These are phyloP conservation scores for Potentilla sterilis DNA, from an alignment of 306 rosid species.

Conservation along the genomic window DNA sequence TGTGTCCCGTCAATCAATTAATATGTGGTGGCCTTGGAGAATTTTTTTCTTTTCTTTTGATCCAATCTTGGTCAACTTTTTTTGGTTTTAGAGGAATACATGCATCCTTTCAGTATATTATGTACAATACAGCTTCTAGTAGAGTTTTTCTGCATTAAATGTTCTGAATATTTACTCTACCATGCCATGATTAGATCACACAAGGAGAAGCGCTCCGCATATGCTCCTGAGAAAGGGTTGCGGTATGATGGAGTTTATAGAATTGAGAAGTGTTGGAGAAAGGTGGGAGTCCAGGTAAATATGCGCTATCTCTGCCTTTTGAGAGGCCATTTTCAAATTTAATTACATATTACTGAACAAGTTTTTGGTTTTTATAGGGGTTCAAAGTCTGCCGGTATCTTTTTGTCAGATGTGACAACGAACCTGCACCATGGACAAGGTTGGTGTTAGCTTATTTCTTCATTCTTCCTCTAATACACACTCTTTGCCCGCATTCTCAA, in stretches of 20 bases:
- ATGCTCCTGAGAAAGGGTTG: conserved; percentile 68
- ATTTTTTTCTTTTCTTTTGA: no score
- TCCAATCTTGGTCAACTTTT: neutral
- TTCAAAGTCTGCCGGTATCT: conserved; percentile 63
- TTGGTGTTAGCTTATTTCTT: conserved; percentile 17
- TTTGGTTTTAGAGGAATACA: neutral
- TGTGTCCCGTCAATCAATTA: neutral
- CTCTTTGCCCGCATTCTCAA: no score
- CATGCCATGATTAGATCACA: conserved; percentile 44
- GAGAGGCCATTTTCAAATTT: neutral
- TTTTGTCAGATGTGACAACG: conserved; percentile 77
- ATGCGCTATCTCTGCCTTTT: neutral
- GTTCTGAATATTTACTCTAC: neutral
- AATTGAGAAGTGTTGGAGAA: conserved; percentile 88
- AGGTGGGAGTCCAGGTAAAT: conserved; percentile 66
- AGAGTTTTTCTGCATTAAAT: neutral
- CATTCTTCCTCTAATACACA: neutral
- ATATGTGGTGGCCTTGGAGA: neutral
- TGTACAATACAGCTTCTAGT: neutral
- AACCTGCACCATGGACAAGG: conserved; percentile 83
- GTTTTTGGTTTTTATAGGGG: conserved; percentile 43
- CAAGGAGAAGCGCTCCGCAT: conserved; percentile 75
- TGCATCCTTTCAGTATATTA: neutral
- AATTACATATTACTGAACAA: conserved; percentile 6
- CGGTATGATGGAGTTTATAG: conserved; percentile 81